A percentile compares a stretch with the other conserved stretches of the same genome.
Evolutionary conservation across 176 grass and related monocot species (phyloP).

Genomic region (Cenchrus fungigraminus): DNA sequence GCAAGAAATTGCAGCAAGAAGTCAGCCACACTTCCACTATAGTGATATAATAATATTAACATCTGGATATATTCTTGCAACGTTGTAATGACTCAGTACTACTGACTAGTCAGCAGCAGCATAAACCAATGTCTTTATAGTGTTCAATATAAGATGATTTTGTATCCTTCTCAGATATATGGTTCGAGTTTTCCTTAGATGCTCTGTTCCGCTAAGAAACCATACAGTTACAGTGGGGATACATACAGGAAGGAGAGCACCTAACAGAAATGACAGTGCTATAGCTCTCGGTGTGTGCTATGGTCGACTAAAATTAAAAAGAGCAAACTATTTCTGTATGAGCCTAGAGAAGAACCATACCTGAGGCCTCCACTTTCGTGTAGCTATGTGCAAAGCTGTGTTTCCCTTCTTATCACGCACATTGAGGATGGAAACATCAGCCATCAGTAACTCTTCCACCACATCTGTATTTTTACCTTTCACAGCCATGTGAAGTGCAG

Average conservation of each 20-base stretch:
- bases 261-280: neutral
- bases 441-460: constrained; percentile 81
- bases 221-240: neutral
- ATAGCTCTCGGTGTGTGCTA: neutral
- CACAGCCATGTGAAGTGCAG: constrained; percentile 98
- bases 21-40: neutral
- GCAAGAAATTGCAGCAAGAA: neutral
- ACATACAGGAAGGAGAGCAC: too few species aligned
- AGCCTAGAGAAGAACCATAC: constrained; percentile 49
- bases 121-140: neutral
- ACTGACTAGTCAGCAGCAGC: neutral
- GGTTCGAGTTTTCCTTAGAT: constrained; percentile 8
- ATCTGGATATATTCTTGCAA: neutral
- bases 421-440: constrained; percentile 89
- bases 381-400: constrained; percentile 93
- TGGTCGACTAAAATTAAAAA: neutral
- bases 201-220: constrained; percentile 1
- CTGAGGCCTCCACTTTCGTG: constrained; percentile 99
- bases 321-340: neutral
- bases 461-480: constrained; percentile 94
- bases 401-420: constrained; percentile 94
- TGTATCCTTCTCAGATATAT: neutral
- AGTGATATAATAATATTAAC: neutral
- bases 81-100: constrained; percentile 12
- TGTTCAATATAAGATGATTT: constrained; percentile 22